Percentiles rank a stretch among this genome's conserved stretches.
Evolutionary conservation across 2,329 filamentous ascomycete species (phyloP).

Genomic region (Penicillium thymicola): DNA sequence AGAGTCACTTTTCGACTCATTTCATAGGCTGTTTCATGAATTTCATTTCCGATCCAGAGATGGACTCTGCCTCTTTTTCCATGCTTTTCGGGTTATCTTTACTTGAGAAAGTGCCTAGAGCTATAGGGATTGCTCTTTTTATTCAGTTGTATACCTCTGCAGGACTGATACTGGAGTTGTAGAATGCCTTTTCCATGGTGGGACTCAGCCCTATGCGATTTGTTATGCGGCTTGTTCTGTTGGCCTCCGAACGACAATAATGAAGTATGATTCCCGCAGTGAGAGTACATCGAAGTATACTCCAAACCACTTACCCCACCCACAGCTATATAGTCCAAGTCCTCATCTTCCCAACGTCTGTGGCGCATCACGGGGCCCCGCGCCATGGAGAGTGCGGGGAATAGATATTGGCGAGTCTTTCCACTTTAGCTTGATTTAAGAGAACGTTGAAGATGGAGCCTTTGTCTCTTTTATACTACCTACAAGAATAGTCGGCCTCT

Average conservation of each 20-base stretch:
- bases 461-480: neutral
- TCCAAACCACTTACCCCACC: neutral
- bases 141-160: neutral
- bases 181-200: neutral
- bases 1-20: slow-evolving; percentile 23
- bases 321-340: neutral
- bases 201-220: neutral
- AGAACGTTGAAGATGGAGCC: neutral
- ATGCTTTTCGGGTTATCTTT: neutral
- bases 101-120: neutral
- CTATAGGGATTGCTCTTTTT: neutral
- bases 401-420: neutral
- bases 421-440: neutral
- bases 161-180: neutral
- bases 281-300: neutral
- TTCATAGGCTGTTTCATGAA: slow-evolving; percentile 29
- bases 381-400: neutral
- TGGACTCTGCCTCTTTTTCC: slow-evolving; percentile 11
- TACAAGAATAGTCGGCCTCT: neutral
- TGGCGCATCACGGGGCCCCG: neutral
- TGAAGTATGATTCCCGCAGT: neutral
- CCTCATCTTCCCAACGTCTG: neutral
- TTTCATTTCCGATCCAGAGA: slow-evolving; percentile 26
- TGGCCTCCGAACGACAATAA: neutral
- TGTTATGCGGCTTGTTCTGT: neutral